Evolutionary conservation across 2,329 filamentous ascomycete species (phyloP).

Genomic region (Penicillium sp.): DNA sequence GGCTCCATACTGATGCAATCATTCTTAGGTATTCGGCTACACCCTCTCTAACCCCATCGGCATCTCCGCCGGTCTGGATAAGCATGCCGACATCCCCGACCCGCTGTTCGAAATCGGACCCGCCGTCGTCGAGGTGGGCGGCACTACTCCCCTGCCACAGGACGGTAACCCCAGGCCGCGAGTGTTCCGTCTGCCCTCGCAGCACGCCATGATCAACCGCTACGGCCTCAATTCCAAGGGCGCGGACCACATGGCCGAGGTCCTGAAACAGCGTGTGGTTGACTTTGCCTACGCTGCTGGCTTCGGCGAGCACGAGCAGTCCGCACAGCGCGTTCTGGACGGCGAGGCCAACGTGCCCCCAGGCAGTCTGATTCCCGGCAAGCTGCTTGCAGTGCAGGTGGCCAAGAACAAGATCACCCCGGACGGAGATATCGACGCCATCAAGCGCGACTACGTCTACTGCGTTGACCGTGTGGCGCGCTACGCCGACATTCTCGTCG

Average conservation of each 20-base stretch:
- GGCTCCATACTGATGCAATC: slow-evolving; percentile 1
- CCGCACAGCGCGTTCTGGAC: slow-evolving; percentile 71
- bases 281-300: slow-evolving; percentile 71
- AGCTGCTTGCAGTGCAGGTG: slow-evolving; percentile 83
- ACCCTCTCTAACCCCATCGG: slow-evolving; percentile 81
- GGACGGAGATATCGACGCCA: slow-evolving; percentile 77
- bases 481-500: slow-evolving; percentile 94
- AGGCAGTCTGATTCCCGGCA: slow-evolving; percentile 73
- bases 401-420: slow-evolving; percentile 96
- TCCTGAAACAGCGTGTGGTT: slow-evolving; percentile 73
- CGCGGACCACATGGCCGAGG: slow-evolving; percentile 79
- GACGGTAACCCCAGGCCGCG: slow-evolving; percentile 82
- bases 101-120: slow-evolving; percentile 81
- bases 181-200: slow-evolving; percentile 78
- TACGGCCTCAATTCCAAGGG: slow-evolving; percentile 94
- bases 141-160: slow-evolving; percentile 83
- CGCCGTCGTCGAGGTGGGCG: slow-evolving; percentile 86
- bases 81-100: slow-evolving; percentile 85
- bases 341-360: slow-evolving; percentile 75
- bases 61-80: slow-evolving; percentile 94
- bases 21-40: slow-evolving; percentile 67
- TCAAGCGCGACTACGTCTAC: slow-evolving; percentile 78
- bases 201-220: slow-evolving; percentile 88
- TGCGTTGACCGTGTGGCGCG: slow-evolving; percentile 78
- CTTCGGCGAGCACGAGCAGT: slow-evolving; percentile 59